Evolutionary conservation across 2,329 filamentous ascomycete genomes (phyloP).

Genomic region (Ophiostoma populinum): DNA sequence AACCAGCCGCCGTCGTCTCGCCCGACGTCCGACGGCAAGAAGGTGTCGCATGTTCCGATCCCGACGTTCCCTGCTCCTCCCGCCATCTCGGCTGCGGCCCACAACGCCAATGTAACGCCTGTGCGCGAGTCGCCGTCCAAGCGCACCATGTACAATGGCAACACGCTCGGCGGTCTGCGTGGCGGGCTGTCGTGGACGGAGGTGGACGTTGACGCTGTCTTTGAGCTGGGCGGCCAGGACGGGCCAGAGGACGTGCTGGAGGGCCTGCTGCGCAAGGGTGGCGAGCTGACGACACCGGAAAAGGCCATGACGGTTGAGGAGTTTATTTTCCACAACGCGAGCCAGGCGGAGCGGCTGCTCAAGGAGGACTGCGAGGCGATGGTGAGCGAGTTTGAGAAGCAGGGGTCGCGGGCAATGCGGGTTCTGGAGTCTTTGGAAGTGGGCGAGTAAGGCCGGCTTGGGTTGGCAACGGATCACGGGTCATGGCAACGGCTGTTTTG

Average conservation of each 20-base stretch:
- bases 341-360: slow-evolving; percentile 61
- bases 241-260: slow-evolving; percentile 17
- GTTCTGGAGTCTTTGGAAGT: slow-evolving; percentile 56
- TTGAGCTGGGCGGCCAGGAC: slow-evolving; percentile 25
- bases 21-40: slow-evolving; percentile 30
- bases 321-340: slow-evolving; percentile 75
- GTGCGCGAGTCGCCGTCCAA: slow-evolving; percentile 35
- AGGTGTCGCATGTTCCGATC: slow-evolving; percentile 15
- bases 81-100: slow-evolving; percentile 11
- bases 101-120: neutral
- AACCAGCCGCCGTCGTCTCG: slow-evolving; percentile 58
- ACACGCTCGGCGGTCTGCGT: slow-evolving; percentile 33
- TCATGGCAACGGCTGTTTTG: too few relatives aligned
- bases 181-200: slow-evolving; percentile 51
- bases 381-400: slow-evolving; percentile 66
- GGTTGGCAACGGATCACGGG: too few relatives aligned
- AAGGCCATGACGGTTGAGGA: slow-evolving; percentile 85
- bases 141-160: slow-evolving; percentile 24
- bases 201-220: slow-evolving; percentile 58
- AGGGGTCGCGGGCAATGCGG: slow-evolving; percentile 63
- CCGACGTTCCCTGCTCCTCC: slow-evolving; percentile 15
- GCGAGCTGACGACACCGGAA: slow-evolving; percentile 55
- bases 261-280: slow-evolving; percentile 34
- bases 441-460: slow-evolving; percentile 17
- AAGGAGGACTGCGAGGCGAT: slow-evolving; percentile 68